These are phyloP conservation scores for Exophiala phaeomuriformis DNA, from an alignment of 2,329 filamentous ascomycete species.

Conservation along the genomic window DNA sequence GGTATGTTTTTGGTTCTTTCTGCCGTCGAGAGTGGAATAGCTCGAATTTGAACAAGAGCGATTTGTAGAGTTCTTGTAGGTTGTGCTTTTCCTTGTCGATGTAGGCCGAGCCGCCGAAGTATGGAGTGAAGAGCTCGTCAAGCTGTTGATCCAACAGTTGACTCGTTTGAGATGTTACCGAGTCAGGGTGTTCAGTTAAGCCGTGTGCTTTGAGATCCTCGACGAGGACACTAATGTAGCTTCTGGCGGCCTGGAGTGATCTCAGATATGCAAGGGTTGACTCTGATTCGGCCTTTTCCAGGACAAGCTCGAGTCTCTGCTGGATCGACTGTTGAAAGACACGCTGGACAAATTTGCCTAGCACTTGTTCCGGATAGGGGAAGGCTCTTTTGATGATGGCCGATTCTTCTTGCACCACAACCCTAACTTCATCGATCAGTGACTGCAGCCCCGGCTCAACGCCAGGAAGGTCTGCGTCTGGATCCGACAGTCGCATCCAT, in stretches of 20 bases:
- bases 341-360: slow-evolving; percentile 86
- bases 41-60: slow-evolving; percentile 89
- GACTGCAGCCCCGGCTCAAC: slow-evolving; percentile 90
- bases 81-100: slow-evolving; percentile 59
- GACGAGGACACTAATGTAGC: slow-evolving; percentile 77
- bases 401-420: slow-evolving; percentile 94
- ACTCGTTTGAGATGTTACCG: slow-evolving; percentile 77
- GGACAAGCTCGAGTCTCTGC: slow-evolving; percentile 86
- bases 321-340: slow-evolving; percentile 98
- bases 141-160: slow-evolving; percentile 60
- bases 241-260: slow-evolving; percentile 81
- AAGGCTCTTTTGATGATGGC: slow-evolving; percentile 95
- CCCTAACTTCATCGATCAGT: slow-evolving; percentile 84
- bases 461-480: slow-evolving; percentile 82
- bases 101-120: slow-evolving; percentile 58
- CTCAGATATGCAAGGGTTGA: slow-evolving; percentile 88
- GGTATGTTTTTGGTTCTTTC: slow-evolving; percentile 84
- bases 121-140: slow-evolving; percentile 60
- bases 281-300: slow-evolving; percentile 87
- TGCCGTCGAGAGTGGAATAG: slow-evolving; percentile 77
- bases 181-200: slow-evolving; percentile 88
- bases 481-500: slow-evolving; percentile 90
- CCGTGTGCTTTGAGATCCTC: slow-evolving; percentile 93
- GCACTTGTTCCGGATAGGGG: slow-evolving; percentile 88
- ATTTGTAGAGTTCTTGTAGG: slow-evolving; percentile 77